These are phyloP conservation scores for Phytophthora hybrid DNA, from an alignment of 352 stramenopile genomes.

Conservation along the genomic window DNA sequence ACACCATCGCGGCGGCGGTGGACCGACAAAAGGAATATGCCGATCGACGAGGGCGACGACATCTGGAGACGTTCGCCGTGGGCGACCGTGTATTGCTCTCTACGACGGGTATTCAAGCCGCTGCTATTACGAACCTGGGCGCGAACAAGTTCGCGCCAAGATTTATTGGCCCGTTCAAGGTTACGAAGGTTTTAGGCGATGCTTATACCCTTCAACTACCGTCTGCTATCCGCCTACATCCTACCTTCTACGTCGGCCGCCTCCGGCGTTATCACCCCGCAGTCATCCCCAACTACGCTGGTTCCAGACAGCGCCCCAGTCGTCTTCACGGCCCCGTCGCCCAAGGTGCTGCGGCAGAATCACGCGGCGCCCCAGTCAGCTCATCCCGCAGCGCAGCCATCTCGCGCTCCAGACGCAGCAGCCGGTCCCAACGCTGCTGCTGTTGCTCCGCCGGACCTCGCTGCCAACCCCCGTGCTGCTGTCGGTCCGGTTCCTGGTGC, in stretches of 20 bases:
- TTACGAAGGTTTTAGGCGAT: slow-evolving; percentile 1
- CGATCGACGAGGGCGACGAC: too few relatives aligned
- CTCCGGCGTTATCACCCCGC: slow-evolving; percentile 17
- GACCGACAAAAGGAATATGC: too few relatives aligned
- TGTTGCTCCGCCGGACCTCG: neutral
- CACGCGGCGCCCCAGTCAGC: neutral
- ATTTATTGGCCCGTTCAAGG: too few relatives aligned
- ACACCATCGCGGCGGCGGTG: too few relatives aligned
- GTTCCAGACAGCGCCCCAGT: neutral
- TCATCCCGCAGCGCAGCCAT: neutral
- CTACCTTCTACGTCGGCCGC: slow-evolving; percentile 26
- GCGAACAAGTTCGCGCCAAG: too few relatives aligned
- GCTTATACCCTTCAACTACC: slow-evolving; percentile 33
- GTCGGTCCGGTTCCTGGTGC: too few relatives aligned
- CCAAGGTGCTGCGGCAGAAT: neutral
- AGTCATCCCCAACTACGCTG: slow-evolving; percentile 1
- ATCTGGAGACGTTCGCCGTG: too few relatives aligned
- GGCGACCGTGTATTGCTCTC: too few relatives aligned
- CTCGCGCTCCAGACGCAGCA: slow-evolving; percentile 1
- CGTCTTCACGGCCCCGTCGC: neutral
- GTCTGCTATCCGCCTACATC: slow-evolving; percentile 21
- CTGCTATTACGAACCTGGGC: too few relatives aligned
- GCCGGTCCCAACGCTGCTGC: neutral
- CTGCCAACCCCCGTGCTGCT: too few relatives aligned
- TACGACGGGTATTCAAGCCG: neutral